Base-by-base conservation (phyloP, 2,329 filamentous ascomycete species). In the Amylocarpus encephaloides region DNA sequence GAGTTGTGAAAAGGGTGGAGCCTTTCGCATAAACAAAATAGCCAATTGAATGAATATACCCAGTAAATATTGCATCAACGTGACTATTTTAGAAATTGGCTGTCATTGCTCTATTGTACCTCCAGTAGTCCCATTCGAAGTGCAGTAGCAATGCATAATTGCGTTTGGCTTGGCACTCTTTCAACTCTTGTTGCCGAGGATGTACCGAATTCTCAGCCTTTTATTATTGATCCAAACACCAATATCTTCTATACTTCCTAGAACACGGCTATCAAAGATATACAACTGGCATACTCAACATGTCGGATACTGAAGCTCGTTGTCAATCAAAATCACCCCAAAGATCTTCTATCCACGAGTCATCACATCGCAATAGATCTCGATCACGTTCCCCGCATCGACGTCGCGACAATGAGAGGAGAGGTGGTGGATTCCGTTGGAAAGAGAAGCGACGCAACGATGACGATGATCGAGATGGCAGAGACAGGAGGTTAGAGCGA, bases 361-460 rank as follows among this genome's bases (percentile, higher is more conserved):
- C n/a, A n/a, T n/a, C n/a, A n/a, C 64, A 67, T 53, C 62, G 70
- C 60, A 75, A 69, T 58, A 67, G 70, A 46, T 75, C 71, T 6
- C 22, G 18, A 6, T 43, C 40, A 3, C 40, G 41, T 26, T 44
- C 40, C 15, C 72, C 72, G 11, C 59, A 58, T 48, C 48, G 55
- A 56, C 65, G 70, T 29, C 70, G 71, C 42, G 71, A 75, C 49
- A 51, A 57, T 33, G 52, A 61, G 15, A 59, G 57, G 15, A 53
- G 53, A 35, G 58, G 68, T 50, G 73, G 76, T 4, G 77, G 78
- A 9, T 79, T 83, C 58, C 74, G 74, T 57, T 82, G 76, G 72
- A 83, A 83, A 59, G 77, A 79, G 47, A 76, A 73, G 59, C 71
- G 75, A 35, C 67, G 70, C 29, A 70, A 71, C 46, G 71, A 74